Percentiles rank a stretch among this genome's conserved stretches.
Conservation (phyloP, 2,329 filamentous ascomycete species). For the Pestalotiopsis sp. region DNA sequence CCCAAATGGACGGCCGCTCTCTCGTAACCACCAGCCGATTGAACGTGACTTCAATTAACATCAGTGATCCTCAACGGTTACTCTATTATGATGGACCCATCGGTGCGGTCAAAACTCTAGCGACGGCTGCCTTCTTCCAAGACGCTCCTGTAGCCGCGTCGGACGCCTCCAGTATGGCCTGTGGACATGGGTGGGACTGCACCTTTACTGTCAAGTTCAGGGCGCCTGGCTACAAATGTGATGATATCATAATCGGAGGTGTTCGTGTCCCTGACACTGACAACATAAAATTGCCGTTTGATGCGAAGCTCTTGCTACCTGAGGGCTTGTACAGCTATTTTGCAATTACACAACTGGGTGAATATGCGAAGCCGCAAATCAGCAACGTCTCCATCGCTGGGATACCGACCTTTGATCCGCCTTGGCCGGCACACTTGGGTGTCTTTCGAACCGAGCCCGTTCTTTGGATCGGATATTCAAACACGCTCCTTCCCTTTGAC, state of each 20-base stretch:
- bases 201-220: background rate
- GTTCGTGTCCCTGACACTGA: fast-evolving
- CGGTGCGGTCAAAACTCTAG: background rate
- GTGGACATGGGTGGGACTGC: background rate
- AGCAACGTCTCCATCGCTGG: too few relatives aligned
- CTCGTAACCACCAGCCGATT: too few relatives aligned
- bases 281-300: background rate
- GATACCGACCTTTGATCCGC: constrained; percentile 19
- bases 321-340: background rate
- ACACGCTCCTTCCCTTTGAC: background rate
- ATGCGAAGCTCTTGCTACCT: background rate
- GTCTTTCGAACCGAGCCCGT: constrained; percentile 40
- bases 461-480: constrained; percentile 39
- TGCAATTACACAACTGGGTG: too few relatives aligned
- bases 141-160: fast-evolving
- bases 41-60: too few relatives aligned
- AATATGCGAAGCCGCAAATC: too few relatives aligned
- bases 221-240: background rate
- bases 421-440: constrained; percentile 35
- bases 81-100: background rate
- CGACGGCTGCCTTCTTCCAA: background rate
- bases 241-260: background rate
- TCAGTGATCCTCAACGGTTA: background rate
- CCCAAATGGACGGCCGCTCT: too few relatives aligned
- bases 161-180: background rate